These are phyloP conservation scores for Biscogniauxia mediterranea DNA, from an alignment of 2,329 filamentous ascomycete genomes.

Conservation along the genomic window DNA sequence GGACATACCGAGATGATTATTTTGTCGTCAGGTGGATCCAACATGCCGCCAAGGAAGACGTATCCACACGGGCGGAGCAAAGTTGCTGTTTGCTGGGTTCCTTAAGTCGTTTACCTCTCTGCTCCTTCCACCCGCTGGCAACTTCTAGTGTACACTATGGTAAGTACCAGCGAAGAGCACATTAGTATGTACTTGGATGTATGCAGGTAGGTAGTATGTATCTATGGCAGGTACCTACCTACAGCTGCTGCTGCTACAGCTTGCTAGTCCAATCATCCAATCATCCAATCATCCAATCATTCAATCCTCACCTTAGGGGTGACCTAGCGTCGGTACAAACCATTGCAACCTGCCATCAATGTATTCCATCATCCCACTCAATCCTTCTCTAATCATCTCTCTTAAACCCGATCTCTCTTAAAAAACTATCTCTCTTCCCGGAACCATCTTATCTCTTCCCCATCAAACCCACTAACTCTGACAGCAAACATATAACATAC, in stretches of 20 bases:
- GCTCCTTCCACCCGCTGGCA: neutral
- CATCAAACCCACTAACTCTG: neutral
- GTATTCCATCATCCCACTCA: constrained; percentile 27
- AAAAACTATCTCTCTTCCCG: constrained; percentile 8
- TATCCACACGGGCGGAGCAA: constrained; percentile 21
- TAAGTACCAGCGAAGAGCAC: too few species aligned
- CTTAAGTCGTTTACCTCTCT: neutral
- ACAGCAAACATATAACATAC: neutral
- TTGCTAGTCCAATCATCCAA: neutral
- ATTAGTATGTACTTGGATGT: too few species aligned
- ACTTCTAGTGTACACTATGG: neutral
- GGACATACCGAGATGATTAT: neutral
- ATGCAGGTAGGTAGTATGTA: neutral
- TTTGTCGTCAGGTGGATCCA: constrained; percentile 1
- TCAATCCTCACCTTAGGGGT: constrained; percentile 17
- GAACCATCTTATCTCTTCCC: constrained; percentile 20
- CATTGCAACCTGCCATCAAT: constrained; percentile 24
- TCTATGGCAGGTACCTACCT: neutral
- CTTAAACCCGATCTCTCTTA: too few species aligned
- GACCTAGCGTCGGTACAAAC: constrained; percentile 30
- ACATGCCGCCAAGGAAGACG: constrained; percentile 20
- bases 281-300: neutral
- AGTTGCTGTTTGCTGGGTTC: constrained; percentile 5
- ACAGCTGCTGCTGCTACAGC: constrained; percentile 11
- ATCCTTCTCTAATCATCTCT: constrained; percentile 7